Evolutionary conservation across 1,284 basidiomycete species (phyloP), one percentile per base, ranked within the genome.

Genomic region (Phellopilus nigrolimitatus): DNA sequence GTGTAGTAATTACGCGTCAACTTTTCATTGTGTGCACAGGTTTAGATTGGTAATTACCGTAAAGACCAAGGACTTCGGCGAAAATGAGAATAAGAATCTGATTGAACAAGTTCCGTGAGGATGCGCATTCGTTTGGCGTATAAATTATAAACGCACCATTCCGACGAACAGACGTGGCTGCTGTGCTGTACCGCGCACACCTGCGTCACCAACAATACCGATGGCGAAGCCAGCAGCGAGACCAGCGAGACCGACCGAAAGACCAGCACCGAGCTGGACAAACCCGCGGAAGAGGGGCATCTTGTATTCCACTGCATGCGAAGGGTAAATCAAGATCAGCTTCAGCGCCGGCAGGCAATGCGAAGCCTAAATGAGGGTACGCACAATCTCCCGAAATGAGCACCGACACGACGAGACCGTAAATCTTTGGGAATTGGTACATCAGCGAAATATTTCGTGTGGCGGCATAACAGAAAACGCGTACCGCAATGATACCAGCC

Each of bases 141-240:
- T 10, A 27, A 27, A 40, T 2, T 28, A 42, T 13, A 25, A 19
- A 19, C 40, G 57, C 63, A 59, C 63, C 62, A 52, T 64, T 56
- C 36, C 62, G 60, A 62, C 62, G 47, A 51, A 54, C 15, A 53
- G 33, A 24, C 43, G 41, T 36, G 28, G 30, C 30, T 53, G 49
- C 37, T 52, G 54, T 31, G 49, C 54, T 4, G 50, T 56, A 22
- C 54, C 54, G 8, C 54, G 54, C n/a, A 56, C 54, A 56, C 54
- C 54, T 19, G 95, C 84, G 65, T 99, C 95, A 51, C 95, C 95
- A 22, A 98, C 92, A 56, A 88, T 82, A 27, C 95, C 95, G 65
- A 99, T 95, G n/a, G 95, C 94, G 65, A 94, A 95, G 5, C 95
- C 95, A 2, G 95, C 95, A n/a, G 94, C 89, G 41, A 99, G 70